Evolutionary conservation across 2,329 filamentous ascomycete species (phyloP).

Genomic region (Penicillium crustosum): DNA sequence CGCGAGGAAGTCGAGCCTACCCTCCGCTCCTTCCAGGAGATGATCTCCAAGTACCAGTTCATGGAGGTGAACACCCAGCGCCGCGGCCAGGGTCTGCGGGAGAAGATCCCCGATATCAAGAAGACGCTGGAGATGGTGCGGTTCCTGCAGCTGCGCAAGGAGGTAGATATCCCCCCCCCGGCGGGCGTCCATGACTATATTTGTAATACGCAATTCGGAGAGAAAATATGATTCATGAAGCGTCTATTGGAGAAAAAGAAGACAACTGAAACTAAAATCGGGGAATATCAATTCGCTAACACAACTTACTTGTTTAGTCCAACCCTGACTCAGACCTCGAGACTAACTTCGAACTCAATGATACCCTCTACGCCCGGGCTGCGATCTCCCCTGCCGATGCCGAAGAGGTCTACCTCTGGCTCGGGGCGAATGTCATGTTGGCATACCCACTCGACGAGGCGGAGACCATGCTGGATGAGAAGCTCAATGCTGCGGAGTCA

Average conservation of each 20-base stretch:
- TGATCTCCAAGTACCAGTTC: slow-evolving; percentile 92
- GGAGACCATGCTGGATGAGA: slow-evolving; percentile 71
- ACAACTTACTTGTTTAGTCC: slow-evolving; percentile 15
- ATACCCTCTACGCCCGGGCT: slow-evolving; percentile 90
- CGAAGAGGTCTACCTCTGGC: slow-evolving; percentile 92
- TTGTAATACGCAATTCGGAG: not conserved
- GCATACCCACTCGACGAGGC: slow-evolving; percentile 90
- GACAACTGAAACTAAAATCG: not conserved
- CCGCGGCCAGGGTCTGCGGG: slow-evolving; percentile 74
- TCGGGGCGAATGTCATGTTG: slow-evolving; percentile 98
- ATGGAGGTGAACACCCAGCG: slow-evolving; percentile 95
- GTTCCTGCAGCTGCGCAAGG: slow-evolving; percentile 76
- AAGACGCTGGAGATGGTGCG: slow-evolving; percentile 91
- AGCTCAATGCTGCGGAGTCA: slow-evolving; percentile 74
- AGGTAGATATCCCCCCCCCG: slow-evolving; percentile 55
- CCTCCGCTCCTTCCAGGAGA: slow-evolving; percentile 49
- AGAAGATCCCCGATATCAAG: slow-evolving; percentile 96
- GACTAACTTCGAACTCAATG: slow-evolving; percentile 93
- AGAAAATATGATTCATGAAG: not conserved
- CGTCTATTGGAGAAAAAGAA: too few relatives aligned
- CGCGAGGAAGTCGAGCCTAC: slow-evolving; percentile 49
- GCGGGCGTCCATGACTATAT: not conserved
- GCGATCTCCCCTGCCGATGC: slow-evolving; percentile 69
- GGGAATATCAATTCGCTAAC: not conserved
- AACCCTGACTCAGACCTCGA: slow-evolving; percentile 64